Conservation (phyloP, 345 rosid species). For the Isatis tinctoria region DNA sequence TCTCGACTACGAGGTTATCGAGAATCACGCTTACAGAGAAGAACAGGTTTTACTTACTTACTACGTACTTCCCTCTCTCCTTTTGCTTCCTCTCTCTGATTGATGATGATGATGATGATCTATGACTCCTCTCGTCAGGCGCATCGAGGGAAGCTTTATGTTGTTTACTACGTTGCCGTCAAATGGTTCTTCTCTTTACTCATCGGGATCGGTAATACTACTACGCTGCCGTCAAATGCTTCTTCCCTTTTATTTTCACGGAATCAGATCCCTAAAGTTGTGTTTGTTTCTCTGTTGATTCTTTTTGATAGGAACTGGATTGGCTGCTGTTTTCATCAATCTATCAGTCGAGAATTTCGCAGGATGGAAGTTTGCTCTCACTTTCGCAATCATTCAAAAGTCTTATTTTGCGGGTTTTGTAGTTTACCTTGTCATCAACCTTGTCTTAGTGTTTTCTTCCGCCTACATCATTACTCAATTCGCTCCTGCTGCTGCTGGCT, state of each 20-base stretch:
- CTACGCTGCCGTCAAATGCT: too few species aligned
- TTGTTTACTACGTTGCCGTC: conserved; percentile 66
- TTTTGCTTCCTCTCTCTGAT: too few species aligned
- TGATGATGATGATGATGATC: not conserved
- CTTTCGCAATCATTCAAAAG: conserved; percentile 77
- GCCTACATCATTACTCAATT: conserved; percentile 81
- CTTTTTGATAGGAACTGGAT: conserved; percentile 76
- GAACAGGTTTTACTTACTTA: conserved; percentile 51
- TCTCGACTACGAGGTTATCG: conserved; percentile 92
- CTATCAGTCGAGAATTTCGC: conserved; percentile 95
- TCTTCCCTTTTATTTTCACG: not conserved
- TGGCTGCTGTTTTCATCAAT: conserved; percentile 90
- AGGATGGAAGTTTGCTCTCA: conserved; percentile 83
- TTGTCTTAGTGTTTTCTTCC: conserved; percentile 82
- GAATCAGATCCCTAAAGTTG: not conserved
- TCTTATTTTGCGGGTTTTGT: conserved; percentile 84
- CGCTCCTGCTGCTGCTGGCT: conserved; percentile 99
- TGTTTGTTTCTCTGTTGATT: not conserved
- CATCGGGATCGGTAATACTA: conserved; percentile 73
- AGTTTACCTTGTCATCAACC: conserved; percentile 70
- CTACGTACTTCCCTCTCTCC: not conserved
- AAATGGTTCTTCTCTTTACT: conserved; percentile 96
- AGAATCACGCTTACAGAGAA: conserved; percentile 89
- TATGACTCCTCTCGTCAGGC: conserved; percentile 41
- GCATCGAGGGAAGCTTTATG: conserved; percentile 76